Evolutionary conservation across 169 alveolate species (phyloP), one percentile per base, ranked within the genome.

Genomic region (Cryptosporidium bovis): DNA sequence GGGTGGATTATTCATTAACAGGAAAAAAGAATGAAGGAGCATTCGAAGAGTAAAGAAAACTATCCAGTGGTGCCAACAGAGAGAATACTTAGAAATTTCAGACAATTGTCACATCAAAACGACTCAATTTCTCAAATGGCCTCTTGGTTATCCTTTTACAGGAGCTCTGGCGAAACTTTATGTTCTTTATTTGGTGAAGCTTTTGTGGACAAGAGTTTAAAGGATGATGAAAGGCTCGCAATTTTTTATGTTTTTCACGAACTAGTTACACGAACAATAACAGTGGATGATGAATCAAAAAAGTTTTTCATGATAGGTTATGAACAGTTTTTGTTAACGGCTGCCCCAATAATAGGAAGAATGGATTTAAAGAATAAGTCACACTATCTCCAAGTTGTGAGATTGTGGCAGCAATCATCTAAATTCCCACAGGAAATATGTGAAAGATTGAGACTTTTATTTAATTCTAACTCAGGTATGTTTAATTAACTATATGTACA

Each of bases 91-190:
- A 77, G 64, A 60, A 77, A 77, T 18, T 77, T 77, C 50, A 77
- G 53, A 33, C 87, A 77, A 66, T 46, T 77, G 16, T 77, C 87
- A 2, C 87, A 56, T n/a, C 71, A 77, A 24, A 56, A 77, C 56
- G 87, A 77, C 56, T 77, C 87, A 62, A 77, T 77, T 60, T 60
- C 87, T 24, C 87, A 77, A 62, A 77, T 77, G 87, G 87, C 87
- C 27, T 77, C 87, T 44, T 77, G 87, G 87, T 53, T 77, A 40
- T 77, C 87, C 33, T 77, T 77, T 60, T 77, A 77, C 50, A 77
- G 87, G 15, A 77, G 87, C 27, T 77, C 87, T 3, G 87, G 77
- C 12, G 87, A 77, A 10, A 65, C 44, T 3, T 40, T 77, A 16
- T 77, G 87, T 62, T 77, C 87, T 18, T 60, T 77, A 34, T 77